Evolutionary conservation across 2,329 filamentous ascomycete species (phyloP).

Genomic region (Fusarium tjaetaba): DNA sequence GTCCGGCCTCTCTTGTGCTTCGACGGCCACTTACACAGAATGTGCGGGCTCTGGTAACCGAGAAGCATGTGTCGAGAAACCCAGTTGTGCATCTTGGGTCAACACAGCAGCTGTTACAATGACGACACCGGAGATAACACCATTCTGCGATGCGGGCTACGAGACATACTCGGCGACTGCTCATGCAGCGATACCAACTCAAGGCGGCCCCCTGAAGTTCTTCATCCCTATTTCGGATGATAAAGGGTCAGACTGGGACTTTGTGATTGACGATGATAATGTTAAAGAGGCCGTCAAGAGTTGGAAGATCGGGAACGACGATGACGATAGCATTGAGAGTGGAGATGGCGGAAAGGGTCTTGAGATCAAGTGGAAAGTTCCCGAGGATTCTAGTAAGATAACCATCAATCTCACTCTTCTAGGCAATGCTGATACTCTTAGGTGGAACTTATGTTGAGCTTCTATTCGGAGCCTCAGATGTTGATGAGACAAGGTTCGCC

Average conservation of each 20-base stretch:
- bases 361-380: background rate
- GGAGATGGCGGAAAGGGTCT: fast-evolving
- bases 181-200: background rate
- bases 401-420: fast-evolving
- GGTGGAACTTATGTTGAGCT: background rate
- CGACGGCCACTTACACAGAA: background rate
- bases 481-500: fast-evolving
- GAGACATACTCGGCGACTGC: background rate
- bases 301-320: background rate
- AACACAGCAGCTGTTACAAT: background rate
- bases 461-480: fast-evolving
- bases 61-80: background rate
- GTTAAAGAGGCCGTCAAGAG: background rate
- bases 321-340: background rate
- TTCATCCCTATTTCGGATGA: background rate
- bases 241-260: background rate
- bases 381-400: background rate
- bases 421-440: fast-evolving
- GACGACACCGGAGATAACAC: background rate
- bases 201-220: background rate
- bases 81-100: background rate
- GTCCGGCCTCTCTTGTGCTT: background rate
- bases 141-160: background rate
- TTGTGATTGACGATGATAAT: background rate
- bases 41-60: background rate